Evolutionary conservation across 345 rosid species (phyloP).

Genomic region (Arabidopsis thaliana): TAIR10.1 NC_003070.9:24496001-24496500

Average conservation of each 20-base stretch:
- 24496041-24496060: neutral
- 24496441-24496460: neutral
- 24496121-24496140: neutral
- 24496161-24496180: neutral
- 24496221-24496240: neutral
- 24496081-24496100: neutral
- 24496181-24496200: conserved; percentile 5
- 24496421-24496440: neutral
- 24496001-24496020: neutral
- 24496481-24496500: neutral
- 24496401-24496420: neutral
- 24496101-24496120: neutral
- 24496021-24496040: neutral
- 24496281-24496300: neutral
- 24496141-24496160: neutral
- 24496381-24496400: neutral
- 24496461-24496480: neutral
- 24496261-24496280: neutral
- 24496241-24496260: neutral
- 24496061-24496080: neutral
- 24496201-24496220: neutral
- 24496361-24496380: neutral
- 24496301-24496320: neutral
- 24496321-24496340: neutral
- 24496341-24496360: neutral